These are phyloP conservation scores for Gracilaria vermiculophylla DNA, from an alignment of 23 red algal genomes.

Conservation along the genomic window DNA sequence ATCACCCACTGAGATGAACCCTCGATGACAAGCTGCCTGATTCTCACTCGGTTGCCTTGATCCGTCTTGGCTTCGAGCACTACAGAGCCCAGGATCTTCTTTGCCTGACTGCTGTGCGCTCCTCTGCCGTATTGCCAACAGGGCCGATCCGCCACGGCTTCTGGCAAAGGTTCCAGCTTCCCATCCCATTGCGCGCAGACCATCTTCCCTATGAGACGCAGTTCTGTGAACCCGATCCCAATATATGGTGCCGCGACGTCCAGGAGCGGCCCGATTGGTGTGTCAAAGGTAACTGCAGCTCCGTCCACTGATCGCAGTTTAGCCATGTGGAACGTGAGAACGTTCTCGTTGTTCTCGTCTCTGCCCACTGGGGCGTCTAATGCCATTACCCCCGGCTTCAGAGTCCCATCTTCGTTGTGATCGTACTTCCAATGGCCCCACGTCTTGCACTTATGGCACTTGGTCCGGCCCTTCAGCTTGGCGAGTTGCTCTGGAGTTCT, in stretches of 20 bases:
- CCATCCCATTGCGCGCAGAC: conserved; percentile 4
- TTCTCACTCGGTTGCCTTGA: not conserved
- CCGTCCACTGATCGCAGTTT: not conserved
- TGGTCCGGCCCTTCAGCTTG: conserved; percentile 1
- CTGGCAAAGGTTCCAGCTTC: not conserved
- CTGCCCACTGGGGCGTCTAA: not conserved
- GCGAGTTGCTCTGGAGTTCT: conserved; percentile 9
- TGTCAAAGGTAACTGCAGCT: not conserved
- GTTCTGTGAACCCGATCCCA: conserved; percentile 1
- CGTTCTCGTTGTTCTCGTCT: not conserved
- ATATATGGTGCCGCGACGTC: conserved; percentile 37
- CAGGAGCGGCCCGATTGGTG: not conserved
- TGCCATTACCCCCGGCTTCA: not conserved
- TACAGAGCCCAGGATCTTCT: not conserved
- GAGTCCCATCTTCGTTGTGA: conserved; percentile 17
- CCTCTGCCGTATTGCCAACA: conserved; percentile 54
- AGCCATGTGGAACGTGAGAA: conserved; percentile 14
- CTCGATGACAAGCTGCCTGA: not conserved
- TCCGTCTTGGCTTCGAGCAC: not conserved
- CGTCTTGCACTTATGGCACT: conserved; percentile 15
- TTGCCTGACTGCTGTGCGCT: conserved; percentile 19
- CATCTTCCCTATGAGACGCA: not conserved
- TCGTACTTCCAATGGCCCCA: conserved; percentile 32
- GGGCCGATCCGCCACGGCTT: not conserved
- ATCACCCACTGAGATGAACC: conserved; percentile 13